These are phyloP conservation scores for Xylariaceae sp. DNA, from an alignment of 2,329 filamentous ascomycete genomes.

Conservation along the genomic window DNA sequence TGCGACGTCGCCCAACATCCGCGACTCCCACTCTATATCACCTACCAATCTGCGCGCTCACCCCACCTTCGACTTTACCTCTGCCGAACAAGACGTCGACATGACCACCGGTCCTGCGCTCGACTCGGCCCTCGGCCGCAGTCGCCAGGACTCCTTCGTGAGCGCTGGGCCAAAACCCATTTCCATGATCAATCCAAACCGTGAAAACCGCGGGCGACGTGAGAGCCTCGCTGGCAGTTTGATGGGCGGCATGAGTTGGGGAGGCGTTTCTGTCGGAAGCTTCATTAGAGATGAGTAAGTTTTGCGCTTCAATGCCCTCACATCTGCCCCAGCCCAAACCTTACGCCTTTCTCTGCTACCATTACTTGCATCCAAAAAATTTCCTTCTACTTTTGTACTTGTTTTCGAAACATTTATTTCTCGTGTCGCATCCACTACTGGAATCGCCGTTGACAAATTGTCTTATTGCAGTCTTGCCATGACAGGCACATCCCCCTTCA, in stretches of 20 bases:
- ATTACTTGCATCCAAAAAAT: slow-evolving; percentile 2
- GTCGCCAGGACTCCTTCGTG: slow-evolving; percentile 62
- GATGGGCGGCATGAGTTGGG: slow-evolving; percentile 91
- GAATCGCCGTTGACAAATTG: slow-evolving; percentile 22
- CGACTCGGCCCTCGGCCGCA: slow-evolving; percentile 55
- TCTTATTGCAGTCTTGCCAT: slow-evolving; percentile 72
- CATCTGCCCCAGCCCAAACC: slow-evolving; percentile 3
- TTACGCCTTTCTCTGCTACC: slow-evolving; percentile 3
- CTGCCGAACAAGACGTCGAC: slow-evolving; percentile 24
- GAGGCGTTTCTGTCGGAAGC: slow-evolving; percentile 90
- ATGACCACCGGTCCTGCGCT: slow-evolving; percentile 59
- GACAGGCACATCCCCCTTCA: slow-evolving; percentile 91
- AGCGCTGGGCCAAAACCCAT: slow-evolving; percentile 63
- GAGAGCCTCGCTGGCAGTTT: slow-evolving; percentile 62
- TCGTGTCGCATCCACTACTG: not conserved
- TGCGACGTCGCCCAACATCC: slow-evolving; percentile 19
- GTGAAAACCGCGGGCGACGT: slow-evolving; percentile 55
- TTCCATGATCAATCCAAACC: slow-evolving; percentile 61
- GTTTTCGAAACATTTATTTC: not conserved
- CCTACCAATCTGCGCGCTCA: slow-evolving; percentile 5
- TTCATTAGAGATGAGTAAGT: slow-evolving; percentile 98
- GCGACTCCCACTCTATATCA: slow-evolving; percentile 17
- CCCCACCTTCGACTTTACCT: not conserved
- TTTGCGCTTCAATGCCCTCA: slow-evolving; percentile 14
- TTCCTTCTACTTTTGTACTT: not conserved